Evolutionary conservation across 768 basidiomycete genomes (phyloP), one percentile per base, ranked within the genome.

Genomic region (Suillus clintonianus): DNA sequence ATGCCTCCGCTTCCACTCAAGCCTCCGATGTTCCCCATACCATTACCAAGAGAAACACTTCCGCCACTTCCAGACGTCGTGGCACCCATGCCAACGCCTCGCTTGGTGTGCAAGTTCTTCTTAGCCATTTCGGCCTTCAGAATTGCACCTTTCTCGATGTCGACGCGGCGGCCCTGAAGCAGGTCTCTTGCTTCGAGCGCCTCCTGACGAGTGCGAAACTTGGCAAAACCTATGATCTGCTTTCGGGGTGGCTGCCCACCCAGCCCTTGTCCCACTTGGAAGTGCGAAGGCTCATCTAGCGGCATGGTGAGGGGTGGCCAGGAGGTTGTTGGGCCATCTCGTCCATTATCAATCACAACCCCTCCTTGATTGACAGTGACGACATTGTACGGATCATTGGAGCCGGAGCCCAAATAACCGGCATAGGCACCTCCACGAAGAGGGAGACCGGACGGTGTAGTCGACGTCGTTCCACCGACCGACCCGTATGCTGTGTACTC

Each of bases 71-170:
- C 70, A 14, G 73, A 66, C 27, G 62, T 65, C 10, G 67, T 69
- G 41, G 80, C 79, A 22, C 87, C 80, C 6, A 87, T 86, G n/a
- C 92, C 92, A 27, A 94, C 89, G 3, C 92, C 92, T 43, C 94
- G 83, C 80, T 97, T 97, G 22, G 95, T 97, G 72, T 99, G 97
- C 43, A 99, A 77, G 72, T 99, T 99, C 85, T 99, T 99, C 87
- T 99, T 99, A 22, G 97, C 97, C 96, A 99, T 98, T 79, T 99
- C 97, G 24, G 97, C 97, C 76, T 98, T 99, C 43, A 99, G 76
- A 3, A 95, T 90, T 1, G 93, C 89, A 15, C 95, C 95, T 70
- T 94, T 95, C 76, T 98, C 92, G 37, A 92, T 87, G 70, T 99
- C 97, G 41, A 99, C 92, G 62, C 94, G 85, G 60, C 90, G 83